Percentiles rank a stretch among this genome's conserved stretches.
Evolutionary conservation across 768 basidiomycete genomes (phyloP).

Genomic region (Boletus barrowsii): DNA sequence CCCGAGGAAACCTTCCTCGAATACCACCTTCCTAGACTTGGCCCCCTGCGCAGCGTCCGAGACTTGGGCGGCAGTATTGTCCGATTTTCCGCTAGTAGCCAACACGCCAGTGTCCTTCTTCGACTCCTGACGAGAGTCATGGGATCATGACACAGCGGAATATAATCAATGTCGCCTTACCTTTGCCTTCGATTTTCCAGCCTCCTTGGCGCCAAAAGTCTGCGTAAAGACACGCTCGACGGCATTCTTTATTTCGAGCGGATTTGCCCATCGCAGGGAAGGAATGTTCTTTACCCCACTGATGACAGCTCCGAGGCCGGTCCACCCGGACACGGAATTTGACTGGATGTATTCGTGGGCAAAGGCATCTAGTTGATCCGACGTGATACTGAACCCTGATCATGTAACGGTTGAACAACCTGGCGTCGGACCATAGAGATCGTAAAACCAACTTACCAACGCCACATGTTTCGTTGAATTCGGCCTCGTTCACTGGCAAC

Average conservation of each 20-base stretch:
- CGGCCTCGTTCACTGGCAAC: constrained; percentile 58
- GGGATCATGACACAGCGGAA: neutral
- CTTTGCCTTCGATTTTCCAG: constrained; percentile 64
- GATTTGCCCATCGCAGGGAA: constrained; percentile 75
- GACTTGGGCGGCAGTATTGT: constrained; percentile 27
- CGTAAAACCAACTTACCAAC: constrained; percentile 59
- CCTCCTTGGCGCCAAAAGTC: constrained; percentile 71
- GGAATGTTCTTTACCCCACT: constrained; percentile 59
- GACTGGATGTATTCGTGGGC: constrained; percentile 58
- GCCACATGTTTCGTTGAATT: constrained; percentile 80
- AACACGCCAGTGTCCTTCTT: constrained; percentile 41
- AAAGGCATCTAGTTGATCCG: constrained; percentile 55
- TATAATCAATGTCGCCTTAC: constrained; percentile 32
- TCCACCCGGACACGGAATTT: constrained; percentile 67
- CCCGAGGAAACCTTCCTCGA: constrained; percentile 93
- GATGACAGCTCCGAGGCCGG: constrained; percentile 64
- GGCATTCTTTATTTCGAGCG: constrained; percentile 80
- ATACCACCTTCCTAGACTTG: constrained; percentile 59
- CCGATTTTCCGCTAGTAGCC: neutral
- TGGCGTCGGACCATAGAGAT: neutral
- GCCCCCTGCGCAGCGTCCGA: constrained; percentile 36
- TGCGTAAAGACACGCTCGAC: constrained; percentile 67
- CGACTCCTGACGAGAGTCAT: constrained; percentile 37
- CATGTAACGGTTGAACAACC: neutral
- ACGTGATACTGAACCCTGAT: constrained; percentile 75